These are phyloP conservation scores for Clarkia xantiana DNA, from an alignment of 345 rosid species.

Conservation along the genomic window DNA sequence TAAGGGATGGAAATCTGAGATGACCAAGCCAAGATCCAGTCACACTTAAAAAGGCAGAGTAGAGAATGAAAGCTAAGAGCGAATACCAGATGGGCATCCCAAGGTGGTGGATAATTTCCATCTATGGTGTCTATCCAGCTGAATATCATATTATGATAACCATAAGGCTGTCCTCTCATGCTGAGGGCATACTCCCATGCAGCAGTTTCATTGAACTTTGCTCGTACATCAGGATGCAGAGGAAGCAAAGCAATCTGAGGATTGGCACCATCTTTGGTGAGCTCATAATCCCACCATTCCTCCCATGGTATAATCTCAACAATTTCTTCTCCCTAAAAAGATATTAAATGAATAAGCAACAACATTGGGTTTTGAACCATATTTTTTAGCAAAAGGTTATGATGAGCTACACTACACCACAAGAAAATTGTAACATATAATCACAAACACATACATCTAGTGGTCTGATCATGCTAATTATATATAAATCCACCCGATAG, in stretches of 20 bases:
- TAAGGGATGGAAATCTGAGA: no score
- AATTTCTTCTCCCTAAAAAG: slow-evolving; percentile 64
- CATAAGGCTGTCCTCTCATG: slow-evolving; percentile 82
- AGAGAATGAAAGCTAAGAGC: not conserved
- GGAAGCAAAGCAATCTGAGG: slow-evolving; percentile 91
- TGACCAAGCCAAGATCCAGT: no score
- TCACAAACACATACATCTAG: not conserved
- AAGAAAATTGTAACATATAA: no score
- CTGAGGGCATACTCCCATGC: slow-evolving; percentile 91
- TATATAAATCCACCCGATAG: not conserved
- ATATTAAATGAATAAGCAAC: not conserved
- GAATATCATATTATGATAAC: slow-evolving; percentile 91
- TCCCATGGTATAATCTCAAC: slow-evolving; percentile 82
- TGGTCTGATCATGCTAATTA: not conserved
- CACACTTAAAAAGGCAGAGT: slow-evolving; percentile 5
- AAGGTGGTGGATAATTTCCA: slow-evolving; percentile 82
- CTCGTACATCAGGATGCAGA: slow-evolving; percentile 67
- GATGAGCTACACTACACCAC: not conserved
- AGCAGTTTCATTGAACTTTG: slow-evolving; percentile 76
- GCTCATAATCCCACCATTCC: slow-evolving; percentile 97
- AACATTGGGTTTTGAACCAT: not conserved
- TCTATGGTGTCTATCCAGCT: slow-evolving; percentile 90
- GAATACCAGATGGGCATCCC: slow-evolving; percentile 81
- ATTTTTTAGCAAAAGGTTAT: not conserved
- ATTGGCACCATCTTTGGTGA: slow-evolving; percentile 62